Evolutionary conservation across 2,329 filamentous ascomycete genomes (phyloP), one percentile per base, ranked within the genome.

Genomic region (Penicillium sp.): DNA sequence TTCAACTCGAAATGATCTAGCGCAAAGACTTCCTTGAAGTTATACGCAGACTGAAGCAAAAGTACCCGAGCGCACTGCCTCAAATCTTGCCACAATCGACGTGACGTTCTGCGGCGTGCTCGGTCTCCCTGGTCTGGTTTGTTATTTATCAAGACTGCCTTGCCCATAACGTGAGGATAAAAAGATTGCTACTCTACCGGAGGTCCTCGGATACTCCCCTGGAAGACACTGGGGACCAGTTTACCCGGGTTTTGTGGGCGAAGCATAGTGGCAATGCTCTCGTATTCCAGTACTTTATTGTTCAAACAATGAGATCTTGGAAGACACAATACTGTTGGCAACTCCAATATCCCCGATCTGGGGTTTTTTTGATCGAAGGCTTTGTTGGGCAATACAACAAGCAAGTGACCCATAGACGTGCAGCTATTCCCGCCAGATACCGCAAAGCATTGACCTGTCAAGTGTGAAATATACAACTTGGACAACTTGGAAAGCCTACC

Each of bases 31-130:
- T 40, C 35, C 42, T 39, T 47, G 30, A 45, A 13, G 42, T 42
- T 41, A 26, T 16, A 26, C 14, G 53, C 39, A 47, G 32, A 44
- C 44, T 44, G 29, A 19, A 54, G 56, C 56, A 38, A 57, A 51
- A 51, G 49, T 53, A 53, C 49, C 51, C 34, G 43, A 36, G 14
- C 29, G 50, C 60, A 63, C 61, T 61, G 60, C 61, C 61, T 53
- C 58, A 14, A 52, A 52, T 44, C 14, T 40, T 32, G 46, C 36
- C 36, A 39, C 36, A 39, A 51, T 60, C 48, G 30, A 40, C 51
- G 53, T 59, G 45, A 51, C 32, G 43, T 51, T 23, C 48, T 48
- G 13, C 32, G 29, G 42, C 14, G n/a, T 40, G 14, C 39, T 55
- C 41, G 19, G 38, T 43, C 51, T 43, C n/a, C 35, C 40, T 43